Evolutionary conservation across 768 basidiomycete species (phyloP), one percentile per base, ranked within the genome.

Genomic region (Panellus pusillus): DNA sequence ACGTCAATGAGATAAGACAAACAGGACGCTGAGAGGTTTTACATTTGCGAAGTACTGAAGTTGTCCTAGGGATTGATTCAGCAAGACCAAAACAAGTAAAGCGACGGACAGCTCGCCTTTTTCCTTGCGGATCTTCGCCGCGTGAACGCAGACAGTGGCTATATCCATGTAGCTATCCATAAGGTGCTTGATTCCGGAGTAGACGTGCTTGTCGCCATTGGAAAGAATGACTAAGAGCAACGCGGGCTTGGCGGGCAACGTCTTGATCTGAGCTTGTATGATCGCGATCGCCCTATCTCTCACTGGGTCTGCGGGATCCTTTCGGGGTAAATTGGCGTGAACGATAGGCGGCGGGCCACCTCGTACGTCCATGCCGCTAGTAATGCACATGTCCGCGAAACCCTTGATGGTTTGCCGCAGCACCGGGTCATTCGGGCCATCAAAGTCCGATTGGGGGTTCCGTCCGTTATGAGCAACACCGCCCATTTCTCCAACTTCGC

Each of bases 91-190:
- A 1, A 19, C n/a, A 9, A 32, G 15, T n/a, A 38, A 70, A 58
- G 11, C 65, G 60, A 8, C 66, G 52, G 71, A 41, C 9, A 39
- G 52, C 63, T 54, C 12, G 72, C 83, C 84, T 57, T 69, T 81
- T 50, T 84, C 79, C 66, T 83, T 90, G 56, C 83, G 76, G 62
- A 93, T 80, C 69, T 90, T 92, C 27, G 71, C 68, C 1, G 82
- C 73, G 52, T 90, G 89, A 12, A 87, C 87, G 58, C 90, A 93
- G 5, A 91, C 82, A 13, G 86, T 89, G 9, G 82, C 84, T 37
- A 93, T 62, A 44, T 88, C 91, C 52, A 91, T 65, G 44, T 75
- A 63, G 41, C 82, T 77, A 60, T 91, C 89, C 54, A 82, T 83
- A 15, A 91, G 74, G 35, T 80, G 79, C 69, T 93, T 91, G 66